phyloP scores from a whole-genome alignment of 495 filamentous ascomycete genomes.

The Aspergillus hancockii region DNA sequence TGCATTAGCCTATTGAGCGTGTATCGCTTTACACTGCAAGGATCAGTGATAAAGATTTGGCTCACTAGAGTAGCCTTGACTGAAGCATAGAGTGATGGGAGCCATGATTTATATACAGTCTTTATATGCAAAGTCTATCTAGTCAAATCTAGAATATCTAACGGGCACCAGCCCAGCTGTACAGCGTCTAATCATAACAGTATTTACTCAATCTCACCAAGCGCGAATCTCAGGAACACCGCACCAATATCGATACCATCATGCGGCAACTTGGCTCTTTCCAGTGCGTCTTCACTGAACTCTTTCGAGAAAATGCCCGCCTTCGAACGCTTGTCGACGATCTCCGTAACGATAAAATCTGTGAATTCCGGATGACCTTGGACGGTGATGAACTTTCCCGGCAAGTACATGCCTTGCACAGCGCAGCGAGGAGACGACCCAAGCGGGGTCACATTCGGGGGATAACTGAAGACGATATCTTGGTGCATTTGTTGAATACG shows the following conservation, averaged over 20 bases:
- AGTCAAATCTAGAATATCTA: too few species aligned
- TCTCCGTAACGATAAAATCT: conserved; percentile 67
- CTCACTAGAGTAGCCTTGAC: too few species aligned
- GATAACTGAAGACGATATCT: conserved; percentile 71
- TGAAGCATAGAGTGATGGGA: too few species aligned
- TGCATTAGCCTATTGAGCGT: too few species aligned
- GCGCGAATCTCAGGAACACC: conserved; percentile 74
- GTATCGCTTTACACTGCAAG: too few species aligned
- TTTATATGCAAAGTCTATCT: too few species aligned
- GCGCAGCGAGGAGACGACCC: conserved; percentile 66
- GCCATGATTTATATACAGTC: too few species aligned
- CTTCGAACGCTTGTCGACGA: conserved; percentile 60
- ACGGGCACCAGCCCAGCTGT: not conserved
- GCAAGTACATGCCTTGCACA: conserved; percentile 80
- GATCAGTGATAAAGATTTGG: too few species aligned
- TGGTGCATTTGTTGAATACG: conserved; percentile 87
- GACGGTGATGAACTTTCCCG: conserved; percentile 68
- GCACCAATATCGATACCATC: conserved; percentile 71
- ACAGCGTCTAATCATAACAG: not conserved
- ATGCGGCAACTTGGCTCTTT: conserved; percentile 62
- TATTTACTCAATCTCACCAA: conserved; percentile 44
- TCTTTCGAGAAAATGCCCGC: conserved; percentile 67
- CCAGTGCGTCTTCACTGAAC: conserved; percentile 64
- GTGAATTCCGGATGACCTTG: conserved; percentile 94
- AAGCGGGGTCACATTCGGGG: conserved; percentile 60